These are phyloP conservation scores for Aureobasidium sp. DNA, from an alignment of 2,329 filamentous ascomycete genomes.

Conservation along the genomic window DNA sequence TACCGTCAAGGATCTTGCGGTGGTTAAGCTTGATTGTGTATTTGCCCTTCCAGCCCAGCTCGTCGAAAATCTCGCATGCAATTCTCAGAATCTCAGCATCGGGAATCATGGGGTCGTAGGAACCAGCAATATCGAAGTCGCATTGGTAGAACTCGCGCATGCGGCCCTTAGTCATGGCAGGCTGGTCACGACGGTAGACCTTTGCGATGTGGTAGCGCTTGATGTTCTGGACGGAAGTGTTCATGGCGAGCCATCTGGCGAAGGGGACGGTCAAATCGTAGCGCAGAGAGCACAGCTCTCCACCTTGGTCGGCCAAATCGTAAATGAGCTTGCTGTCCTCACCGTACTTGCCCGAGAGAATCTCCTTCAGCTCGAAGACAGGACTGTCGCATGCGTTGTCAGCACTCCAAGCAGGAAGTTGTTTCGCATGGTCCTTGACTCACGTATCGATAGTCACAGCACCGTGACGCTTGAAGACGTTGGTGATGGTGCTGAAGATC, in stretches of 20 bases:
- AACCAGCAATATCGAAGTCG: conserved; percentile 90
- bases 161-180: conserved; percentile 80
- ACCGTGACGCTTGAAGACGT: conserved; percentile 78
- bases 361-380: conserved; percentile 82
- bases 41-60: conserved; percentile 63
- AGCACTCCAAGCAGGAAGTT: conserved; percentile 7
- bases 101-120: conserved; percentile 83
- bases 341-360: conserved; percentile 82
- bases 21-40: conserved; percentile 94
- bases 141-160: conserved; percentile 98
- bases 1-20: conserved; percentile 84
- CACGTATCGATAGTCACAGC: conserved; percentile 72
- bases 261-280: conserved; percentile 89
- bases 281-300: conserved; percentile 74
- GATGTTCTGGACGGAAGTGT: conserved; percentile 71
- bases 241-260: conserved; percentile 90
- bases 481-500: conserved; percentile 68
- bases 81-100: conserved; percentile 86
- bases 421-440: conserved; percentile 18
- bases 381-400: conserved; percentile 34
- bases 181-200: conserved; percentile 76
- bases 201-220: conserved; percentile 96
- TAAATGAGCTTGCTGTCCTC: conserved; percentile 92
- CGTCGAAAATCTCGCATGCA: conserved; percentile 76
- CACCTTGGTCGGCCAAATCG: conserved; percentile 79